Conservation (phyloP, 495 filamentous ascomycete species). For the Aspergillus campestris region DNA sequence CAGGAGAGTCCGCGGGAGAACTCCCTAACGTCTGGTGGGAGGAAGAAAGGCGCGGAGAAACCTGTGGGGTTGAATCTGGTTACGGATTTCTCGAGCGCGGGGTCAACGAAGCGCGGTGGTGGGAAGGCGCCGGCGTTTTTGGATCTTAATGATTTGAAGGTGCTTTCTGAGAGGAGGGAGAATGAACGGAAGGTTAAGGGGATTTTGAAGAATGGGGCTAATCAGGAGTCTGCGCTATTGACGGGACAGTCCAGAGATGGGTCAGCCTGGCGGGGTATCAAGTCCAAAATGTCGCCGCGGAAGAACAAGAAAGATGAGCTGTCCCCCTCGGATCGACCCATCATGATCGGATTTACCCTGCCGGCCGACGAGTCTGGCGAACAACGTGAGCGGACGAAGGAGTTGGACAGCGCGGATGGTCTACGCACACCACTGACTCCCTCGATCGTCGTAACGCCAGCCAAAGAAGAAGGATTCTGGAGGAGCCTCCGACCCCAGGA, state of each 20-base stretch:
- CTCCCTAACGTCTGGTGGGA: not conserved
- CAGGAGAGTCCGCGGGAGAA: not conserved
- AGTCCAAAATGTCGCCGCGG: slow-evolving; percentile 9
- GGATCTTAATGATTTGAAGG: slow-evolving; percentile 35
- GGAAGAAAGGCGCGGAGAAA: slow-evolving; percentile 26
- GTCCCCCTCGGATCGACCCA: slow-evolving; percentile 66
- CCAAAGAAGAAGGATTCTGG: slow-evolving; percentile 55
- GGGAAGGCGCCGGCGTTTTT: slow-evolving; percentile 18
- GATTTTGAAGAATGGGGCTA: slow-evolving; percentile 17
- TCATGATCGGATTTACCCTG: slow-evolving; percentile 71
- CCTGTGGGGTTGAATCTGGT: slow-evolving; percentile 56
- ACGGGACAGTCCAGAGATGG: slow-evolving; percentile 11
- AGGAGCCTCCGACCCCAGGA: slow-evolving; percentile 18
- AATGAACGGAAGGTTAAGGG: slow-evolving; percentile 26
- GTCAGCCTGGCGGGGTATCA: slow-evolving; percentile 12
- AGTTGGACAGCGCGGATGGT: slow-evolving; percentile 23
- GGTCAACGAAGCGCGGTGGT: slow-evolving; percentile 7
- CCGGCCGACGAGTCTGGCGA: slow-evolving; percentile 48
- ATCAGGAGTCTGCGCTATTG: slow-evolving; percentile 12
- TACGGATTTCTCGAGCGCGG: slow-evolving; percentile 39
- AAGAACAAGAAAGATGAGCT: slow-evolving; percentile 43
- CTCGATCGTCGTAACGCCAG: slow-evolving; percentile 59
- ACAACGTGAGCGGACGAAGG: slow-evolving; percentile 16
- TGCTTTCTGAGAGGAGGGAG: slow-evolving; percentile 27
- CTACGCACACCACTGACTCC: slow-evolving; percentile 40